A percentile compares a stretch with the other conserved stretches of the same genome.
Evolutionary conservation across 805 yeast genomes (phyloP).

Genomic region (Barnettozyma californica): DNA sequence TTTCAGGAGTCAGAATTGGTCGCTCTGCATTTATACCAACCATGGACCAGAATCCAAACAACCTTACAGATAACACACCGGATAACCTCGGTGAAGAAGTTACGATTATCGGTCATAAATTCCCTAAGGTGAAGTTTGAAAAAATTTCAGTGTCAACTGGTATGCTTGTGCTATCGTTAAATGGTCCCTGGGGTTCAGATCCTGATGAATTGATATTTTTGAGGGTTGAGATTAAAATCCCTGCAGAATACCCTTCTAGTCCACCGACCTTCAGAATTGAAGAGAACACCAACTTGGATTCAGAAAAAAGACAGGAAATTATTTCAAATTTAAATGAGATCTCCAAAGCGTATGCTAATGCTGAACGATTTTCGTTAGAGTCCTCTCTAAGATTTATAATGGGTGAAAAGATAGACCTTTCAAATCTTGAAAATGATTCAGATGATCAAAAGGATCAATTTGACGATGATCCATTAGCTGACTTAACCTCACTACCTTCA

Average conservation of each 20-base stretch:
- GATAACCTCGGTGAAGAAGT: constrained; percentile 89
- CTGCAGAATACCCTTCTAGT: constrained; percentile 62
- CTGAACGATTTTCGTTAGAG: constrained; percentile 69
- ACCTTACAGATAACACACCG: constrained; percentile 34
- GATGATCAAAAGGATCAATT: constrained; percentile 32
- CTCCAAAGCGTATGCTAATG: constrained; percentile 47
- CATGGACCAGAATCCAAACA: constrained; percentile 29
- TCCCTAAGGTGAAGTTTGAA: constrained; percentile 83
- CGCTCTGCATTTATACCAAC: constrained; percentile 26
- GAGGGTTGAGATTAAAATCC: constrained; percentile 65
- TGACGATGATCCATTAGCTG: constrained; percentile 29
- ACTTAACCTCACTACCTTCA: constrained; percentile 18
- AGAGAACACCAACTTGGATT: constrained; percentile 65
- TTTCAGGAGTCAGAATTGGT: constrained; percentile 78
- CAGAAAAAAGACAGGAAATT: constrained; percentile 46
- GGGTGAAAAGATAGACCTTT: constrained; percentile 68
- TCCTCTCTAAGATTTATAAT: constrained; percentile 68
- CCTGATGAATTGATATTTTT: constrained; percentile 50
- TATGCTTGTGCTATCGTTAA: constrained; percentile 63
- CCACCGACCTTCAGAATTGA: constrained; percentile 65
- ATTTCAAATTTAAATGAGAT: constrained; percentile 48
- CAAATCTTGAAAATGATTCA: constrained; percentile 31
- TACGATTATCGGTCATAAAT: constrained; percentile 78
- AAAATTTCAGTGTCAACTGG: constrained; percentile 87
- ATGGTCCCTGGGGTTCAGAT: constrained; percentile 66